Conservation (phyloP, 805 yeast genomes). For the Phaffomyces opuntiae region DNA sequence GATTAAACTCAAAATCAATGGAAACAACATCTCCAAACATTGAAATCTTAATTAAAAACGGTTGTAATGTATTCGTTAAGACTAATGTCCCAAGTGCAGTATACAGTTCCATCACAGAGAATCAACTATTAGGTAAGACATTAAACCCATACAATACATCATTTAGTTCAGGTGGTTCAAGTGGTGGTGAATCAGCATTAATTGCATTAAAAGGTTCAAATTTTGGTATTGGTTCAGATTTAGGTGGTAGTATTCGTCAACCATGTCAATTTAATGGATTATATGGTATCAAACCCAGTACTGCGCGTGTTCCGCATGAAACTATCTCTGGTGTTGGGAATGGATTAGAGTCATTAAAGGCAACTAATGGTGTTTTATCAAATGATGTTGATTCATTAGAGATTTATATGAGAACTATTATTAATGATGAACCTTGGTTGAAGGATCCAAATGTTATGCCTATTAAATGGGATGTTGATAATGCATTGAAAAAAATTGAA, state of each 20-base stretch:
- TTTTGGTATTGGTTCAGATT: slow-evolving; percentile 45
- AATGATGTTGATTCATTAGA: slow-evolving; percentile 29
- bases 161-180: slow-evolving; percentile 41
- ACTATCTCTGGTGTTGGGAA: slow-evolving; percentile 27
- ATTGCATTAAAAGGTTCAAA: slow-evolving; percentile 31
- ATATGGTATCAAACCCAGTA: slow-evolving; percentile 37
- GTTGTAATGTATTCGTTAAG: slow-evolving; percentile 45
- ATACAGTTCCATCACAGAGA: slow-evolving; percentile 37
- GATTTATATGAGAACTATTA: slow-evolving; percentile 21
- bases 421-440: slow-evolving; percentile 31
- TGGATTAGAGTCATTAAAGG: slow-evolving; percentile 32
- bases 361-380: slow-evolving; percentile 41
- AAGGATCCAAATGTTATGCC: slow-evolving; percentile 32
- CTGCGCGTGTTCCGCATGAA: slow-evolving; percentile 33
- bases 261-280: slow-evolving; percentile 37
- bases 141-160: slow-evolving; percentile 34
- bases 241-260: slow-evolving; percentile 43
- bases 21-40: slow-evolving; percentile 32
- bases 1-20: slow-evolving; percentile 26
- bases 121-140: slow-evolving; percentile 38
- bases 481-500: slow-evolving; percentile 15
- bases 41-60: slow-evolving; percentile 30
- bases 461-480: slow-evolving; percentile 30
- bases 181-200: slow-evolving; percentile 49
- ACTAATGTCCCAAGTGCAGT: slow-evolving; percentile 44